A percentile compares a stretch with the other conserved stretches of the same genome.
Evolutionary conservation across 192 early-diverging fungal genomes (phyloP).

Genomic region (Piromyces finnis): DNA sequence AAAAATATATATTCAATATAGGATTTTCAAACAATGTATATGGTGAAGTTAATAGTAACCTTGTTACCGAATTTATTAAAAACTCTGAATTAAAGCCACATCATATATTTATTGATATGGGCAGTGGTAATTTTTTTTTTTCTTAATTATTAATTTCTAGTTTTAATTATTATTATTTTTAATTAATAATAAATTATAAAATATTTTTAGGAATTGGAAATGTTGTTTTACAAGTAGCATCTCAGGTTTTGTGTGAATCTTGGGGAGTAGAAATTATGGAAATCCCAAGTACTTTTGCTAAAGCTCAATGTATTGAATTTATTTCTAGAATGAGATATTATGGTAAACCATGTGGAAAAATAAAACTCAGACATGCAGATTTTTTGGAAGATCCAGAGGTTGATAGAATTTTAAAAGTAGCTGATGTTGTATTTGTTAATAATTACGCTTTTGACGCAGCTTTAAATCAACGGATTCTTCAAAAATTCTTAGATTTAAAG

Average conservation of each 20-base stretch:
- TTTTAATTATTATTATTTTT: neutral
- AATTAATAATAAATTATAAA: neutral
- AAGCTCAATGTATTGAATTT: slow-evolving; percentile 68
- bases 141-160: no score
- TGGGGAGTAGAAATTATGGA: slow-evolving; percentile 87
- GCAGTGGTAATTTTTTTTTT: slow-evolving; percentile 7
- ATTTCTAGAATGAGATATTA: slow-evolving; percentile 54
- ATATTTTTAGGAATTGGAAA: slow-evolving; percentile 70
- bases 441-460: slow-evolving; percentile 82
- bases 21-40: slow-evolving; percentile 91
- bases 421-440: slow-evolving; percentile 90
- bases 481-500: slow-evolving; percentile 81
- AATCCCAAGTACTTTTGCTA: slow-evolving; percentile 60
- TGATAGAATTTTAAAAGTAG: slow-evolving; percentile 45
- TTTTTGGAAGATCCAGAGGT: slow-evolving; percentile 61
- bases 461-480: slow-evolving; percentile 65
- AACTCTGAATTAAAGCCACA: slow-evolving; percentile 37
- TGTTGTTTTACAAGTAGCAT: slow-evolving; percentile 88
- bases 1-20: neutral
- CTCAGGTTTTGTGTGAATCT: slow-evolving; percentile 60
- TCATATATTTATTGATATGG: slow-evolving; percentile 81
- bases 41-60: slow-evolving; percentile 72
- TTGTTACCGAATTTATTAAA: slow-evolving; percentile 71
- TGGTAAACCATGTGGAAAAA: slow-evolving; percentile 17
- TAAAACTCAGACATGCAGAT: slow-evolving; percentile 60